Evolutionary conservation across 495 filamentous ascomycete species (phyloP), one percentile per base, ranked within the genome.

Genomic region (Rhizodiscina lignyota): DNA sequence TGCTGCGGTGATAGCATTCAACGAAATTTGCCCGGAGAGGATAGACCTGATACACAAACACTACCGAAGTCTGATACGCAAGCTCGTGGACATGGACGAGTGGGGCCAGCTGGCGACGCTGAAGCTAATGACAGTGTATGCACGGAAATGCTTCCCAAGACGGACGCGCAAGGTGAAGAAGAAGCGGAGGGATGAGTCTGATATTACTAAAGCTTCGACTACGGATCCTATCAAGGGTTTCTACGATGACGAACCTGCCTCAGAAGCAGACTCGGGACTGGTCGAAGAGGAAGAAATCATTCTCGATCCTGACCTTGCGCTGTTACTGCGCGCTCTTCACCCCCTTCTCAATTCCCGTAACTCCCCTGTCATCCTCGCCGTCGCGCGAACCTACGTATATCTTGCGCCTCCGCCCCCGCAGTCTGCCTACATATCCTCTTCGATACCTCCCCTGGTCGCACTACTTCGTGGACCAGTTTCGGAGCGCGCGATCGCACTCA

Each of bases 41-140:
- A 68, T 91, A 34, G 83, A 87, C 48, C 54, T 96, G 30, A 72
- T 97, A 35, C 91, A 97, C 56, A 74, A 80, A 47, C 79, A 87
- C 50, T 97, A 94, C 50, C 69, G 81, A 40, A 62, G 67, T 32
- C 57, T 97, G 30, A 72, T 87, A 27, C 81, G 73, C 54, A 93
- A 94, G 62, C 59, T 96, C 20, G 82, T 94, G 19, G 89, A 96
- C 49, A 97, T 97, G 89, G 89, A 97, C 56, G 89, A 97, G 55
- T 97, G 89, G 89, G 77, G 83, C 30, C 89, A 97, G 55, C 54
- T 94, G 2, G 77, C 79, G 0, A 80, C 79, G 6, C 44, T 96
- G 44, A 70, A 73, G 30, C 57, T 96, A 39, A 72, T 96, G 69
- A 78, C 75, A 4, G 52, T 74, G 18, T 97, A 97, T 47, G 74